Base-by-base conservation (phyloP, 164 flowering plant species). In the Magnolia sinica region DNA sequence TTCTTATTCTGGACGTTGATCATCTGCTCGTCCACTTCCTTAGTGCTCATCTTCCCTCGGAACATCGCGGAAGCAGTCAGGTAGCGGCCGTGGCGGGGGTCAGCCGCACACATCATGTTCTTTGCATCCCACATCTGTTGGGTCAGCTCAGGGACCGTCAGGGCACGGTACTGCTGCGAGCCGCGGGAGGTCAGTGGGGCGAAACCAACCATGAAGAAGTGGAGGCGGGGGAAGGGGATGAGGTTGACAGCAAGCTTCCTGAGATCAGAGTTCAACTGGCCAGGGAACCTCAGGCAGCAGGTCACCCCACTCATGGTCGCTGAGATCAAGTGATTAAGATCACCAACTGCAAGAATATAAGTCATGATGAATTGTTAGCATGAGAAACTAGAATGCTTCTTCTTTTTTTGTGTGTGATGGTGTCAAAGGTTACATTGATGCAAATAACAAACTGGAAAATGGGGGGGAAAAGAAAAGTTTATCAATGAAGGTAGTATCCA, bases 51-150 rank as follows among this genome's bases (percentile, higher is more conserved):
- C 80, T 89, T 89, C 45, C 92, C 92, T 37, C 92, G 73, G 82
- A 89, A 89, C 92, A 89, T 89, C 73, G 92, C 92, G 16, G 91
- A 88, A 20, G 91, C 91, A 55, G 91, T 88, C 68, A 88, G 86
- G 82, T 88, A 88, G 27, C 91, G 85, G 1, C 91, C 91, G 69
- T 88, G 91, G 64, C 91, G 84, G 13, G 91, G 91, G 77, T 88
- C 90, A 31, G 91, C 91, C 16, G 91, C 89, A 71, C 91, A 88
- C 91, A 88, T 88, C 91, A 88, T 88, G 81, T 88, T 88, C 83
- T 88, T 88, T 9, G 91, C 52, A 80, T 89, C 92, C 92, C 92
- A 89, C 92, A 89, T 89, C 71, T 89, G 91, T 66, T 87, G 90
- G 71, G 91, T 89, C 19, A 89, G 82, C 76, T 89, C 91, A 0